Base-by-base conservation (phyloP, 2,329 filamentous ascomycete species). In the Colletotrichum simmondsii region DNA sequence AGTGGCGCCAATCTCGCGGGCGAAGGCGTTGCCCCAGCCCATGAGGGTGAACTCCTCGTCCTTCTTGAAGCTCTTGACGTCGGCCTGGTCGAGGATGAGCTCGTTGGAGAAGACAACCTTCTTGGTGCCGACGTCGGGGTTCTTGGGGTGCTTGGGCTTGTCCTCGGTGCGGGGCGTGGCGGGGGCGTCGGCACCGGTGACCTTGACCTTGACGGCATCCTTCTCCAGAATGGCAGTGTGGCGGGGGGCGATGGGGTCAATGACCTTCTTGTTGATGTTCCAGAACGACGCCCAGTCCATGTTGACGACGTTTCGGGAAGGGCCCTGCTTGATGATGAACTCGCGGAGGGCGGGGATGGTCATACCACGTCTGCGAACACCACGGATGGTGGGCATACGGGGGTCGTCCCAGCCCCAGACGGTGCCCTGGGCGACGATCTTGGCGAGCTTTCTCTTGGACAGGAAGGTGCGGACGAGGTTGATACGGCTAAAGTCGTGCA, bases 41-140 rank as follows among this genome's bases (percentile, higher is more conserved):
- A 98, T 98, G 54, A 98, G 88, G 0, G 96, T 98, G 78, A 98
- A 94, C 83, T 98, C 95, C 85, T 98, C 96, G 79, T 93, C 92
- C 73, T 93, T 88, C 77, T 91, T 93, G 84, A 98, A 97, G 30
- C 89, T 89, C 81, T 92, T 92, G 74, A 93, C 94, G 78, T 98
- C 96, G 58, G 89, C 93, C 83, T 98, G 96, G 80, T 98, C 96
- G 65, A 98, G 86, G 73, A 97, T 86, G 76, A 98, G 87, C 74
- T 92, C 89, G 70, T 89, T 89, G 80, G 93, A 94, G 82, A 92
- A 97, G 30, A 91, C 88, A 5, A 98, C 94, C 84, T 94, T 94
- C 89, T 98, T 98, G 77, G 87, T 92, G 73, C 96, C 96, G 7
- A 98, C 87, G 2, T 92, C 90, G 57, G 92, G 88, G 86, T 98